Base-by-base conservation (phyloP, 495 filamentous ascomycete genomes). In the Podospora appendiculata region DNA sequence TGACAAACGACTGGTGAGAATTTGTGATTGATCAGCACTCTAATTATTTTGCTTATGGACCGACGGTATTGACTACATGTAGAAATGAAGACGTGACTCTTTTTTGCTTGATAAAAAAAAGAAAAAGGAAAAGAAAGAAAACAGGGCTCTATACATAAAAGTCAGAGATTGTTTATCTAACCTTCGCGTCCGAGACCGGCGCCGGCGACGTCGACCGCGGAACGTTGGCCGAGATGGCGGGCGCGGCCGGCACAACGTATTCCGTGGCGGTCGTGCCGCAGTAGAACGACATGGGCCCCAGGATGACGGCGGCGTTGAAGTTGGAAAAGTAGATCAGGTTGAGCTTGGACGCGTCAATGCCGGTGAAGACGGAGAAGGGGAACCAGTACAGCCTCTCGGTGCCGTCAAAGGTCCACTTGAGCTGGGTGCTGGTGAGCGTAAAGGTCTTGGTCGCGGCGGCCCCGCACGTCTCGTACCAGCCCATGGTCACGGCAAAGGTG, bases 331-430 rank as follows among this genome's bases (percentile, higher is more conserved):
- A 73, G 47, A 85, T 56, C 41, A 72, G 66, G 36, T 75, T 62
- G 41, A 85, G 65, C 56, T 82, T 78, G 51, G 67, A 66, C 13
- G 64, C 64, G 55, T 84, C 78, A 4, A 85, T 44, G 6, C 73
- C 74, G 4, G 66, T 32, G 59, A 75, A 84, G 51, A 72, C 69
- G 16, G 69, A 74, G 53, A 82, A 76, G 3, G 77, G 78, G 56
- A 85, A 75, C 38, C 64, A 77, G 65, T 84, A 85, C n/a, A 79
- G 70, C 53, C 76, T 70, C 68, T 81, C 78, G 11, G 72, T 77
- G 17, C 80, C 80, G 58, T 83, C 74, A 55, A 85, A 85, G 0
- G 68, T 72, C 81, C 81, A 85, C 19, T 76, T 74, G 32, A 85
- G 72, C 48, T 80, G 68, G 5, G 66, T 53, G 1, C 73, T 70